Conservation (phyloP, 2,329 filamentous ascomycete genomes). For the Colletotrichum tamarilloi region DNA sequence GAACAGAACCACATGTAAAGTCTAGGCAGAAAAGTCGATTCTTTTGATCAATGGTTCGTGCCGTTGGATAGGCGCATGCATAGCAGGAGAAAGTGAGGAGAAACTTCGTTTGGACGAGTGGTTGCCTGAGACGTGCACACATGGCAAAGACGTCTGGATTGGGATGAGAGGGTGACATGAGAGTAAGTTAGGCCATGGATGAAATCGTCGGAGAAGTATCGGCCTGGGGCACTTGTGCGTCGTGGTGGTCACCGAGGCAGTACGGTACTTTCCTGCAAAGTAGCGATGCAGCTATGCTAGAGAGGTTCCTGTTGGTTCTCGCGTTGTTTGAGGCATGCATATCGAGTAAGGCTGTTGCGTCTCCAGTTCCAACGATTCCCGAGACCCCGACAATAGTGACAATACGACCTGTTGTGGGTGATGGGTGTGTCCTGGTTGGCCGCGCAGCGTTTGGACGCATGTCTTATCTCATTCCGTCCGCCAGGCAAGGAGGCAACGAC, state of each 20-base stretch:
- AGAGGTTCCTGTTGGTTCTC: constrained; percentile 24
- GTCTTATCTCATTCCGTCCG: constrained; percentile 13
- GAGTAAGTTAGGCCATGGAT: neutral
- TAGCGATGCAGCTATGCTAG: constrained; percentile 1
- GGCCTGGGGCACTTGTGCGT: constrained; percentile 26
- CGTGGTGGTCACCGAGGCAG: constrained; percentile 16
- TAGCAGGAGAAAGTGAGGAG: neutral
- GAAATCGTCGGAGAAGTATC: neutral
- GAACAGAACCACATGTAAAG: neutral
- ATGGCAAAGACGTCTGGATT: constrained; percentile 5
- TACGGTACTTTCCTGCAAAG: constrained; percentile 21
- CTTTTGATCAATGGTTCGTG: constrained; percentile 12
- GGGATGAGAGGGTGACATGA: constrained; percentile 6
- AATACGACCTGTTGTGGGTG: neutral
- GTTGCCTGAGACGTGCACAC: constrained; percentile 4
- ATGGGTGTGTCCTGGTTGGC: neutral
- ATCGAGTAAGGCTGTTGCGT: constrained; percentile 26
- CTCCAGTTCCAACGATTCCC: constrained; percentile 15
- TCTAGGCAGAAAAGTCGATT: neutral
- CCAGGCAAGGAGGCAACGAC: neutral
- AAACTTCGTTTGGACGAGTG: neutral
- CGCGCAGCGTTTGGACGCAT: neutral
- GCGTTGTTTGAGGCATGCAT: constrained; percentile 28
- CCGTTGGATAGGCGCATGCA: neutral
- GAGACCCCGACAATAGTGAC: constrained; percentile 22